Base-by-base conservation (phyloP, 441 rosid genomes). In the Sinapis alba region DNA sequence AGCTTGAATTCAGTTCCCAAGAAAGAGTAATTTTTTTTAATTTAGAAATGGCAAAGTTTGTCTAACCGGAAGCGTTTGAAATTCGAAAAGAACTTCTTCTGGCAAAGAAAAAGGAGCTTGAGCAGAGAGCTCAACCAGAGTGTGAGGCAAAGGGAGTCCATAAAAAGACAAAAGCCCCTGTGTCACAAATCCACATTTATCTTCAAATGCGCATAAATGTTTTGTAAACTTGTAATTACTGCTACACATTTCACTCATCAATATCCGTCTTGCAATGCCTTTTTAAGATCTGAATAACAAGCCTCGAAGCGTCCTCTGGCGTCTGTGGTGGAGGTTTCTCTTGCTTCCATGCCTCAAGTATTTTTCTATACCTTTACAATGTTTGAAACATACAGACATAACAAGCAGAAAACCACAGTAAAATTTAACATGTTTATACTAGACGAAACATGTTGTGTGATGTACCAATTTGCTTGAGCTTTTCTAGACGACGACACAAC, bases 381-480 rank as follows among this genome's bases (percentile, higher is more conserved):
- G 59, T 56, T n/a, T n/a, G n/a, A n/a, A n/a, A n/a, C n/a, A n/a
- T n/a, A n/a, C n/a, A n/a, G n/a, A n/a, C 67, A 74, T 61, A 23
- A 23, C 7, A 43, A 43, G 26, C 32, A 53, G 15, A 24, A 69
- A 56, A 23, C 23, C 19, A 47, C 13, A 16, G 1, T 0, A 19
- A 45, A 78, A 71, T 11, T 6, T 65, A 16, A 71, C 57, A 71
- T 58, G 20, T 63, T 47, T 71, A 11, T 18, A 58, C 62, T 43
- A 30, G 6, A 5, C 3, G 2, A 64, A 64, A 24, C 65, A 26
- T 2, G 10, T 1, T 30, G 21, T 7, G 27, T 16, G 11, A 16
- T 28, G 82, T 87, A 91, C 97, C 97, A 94, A 65, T 89, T 94
- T 41, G 97, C 89, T 78, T 94, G 97, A 83, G 96, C 96, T 77